Evolutionary conservation across 2,329 filamentous ascomycete genomes (phyloP), one percentile per base, ranked within the genome.

Genomic region (Clonostachys rhizophaga): DNA sequence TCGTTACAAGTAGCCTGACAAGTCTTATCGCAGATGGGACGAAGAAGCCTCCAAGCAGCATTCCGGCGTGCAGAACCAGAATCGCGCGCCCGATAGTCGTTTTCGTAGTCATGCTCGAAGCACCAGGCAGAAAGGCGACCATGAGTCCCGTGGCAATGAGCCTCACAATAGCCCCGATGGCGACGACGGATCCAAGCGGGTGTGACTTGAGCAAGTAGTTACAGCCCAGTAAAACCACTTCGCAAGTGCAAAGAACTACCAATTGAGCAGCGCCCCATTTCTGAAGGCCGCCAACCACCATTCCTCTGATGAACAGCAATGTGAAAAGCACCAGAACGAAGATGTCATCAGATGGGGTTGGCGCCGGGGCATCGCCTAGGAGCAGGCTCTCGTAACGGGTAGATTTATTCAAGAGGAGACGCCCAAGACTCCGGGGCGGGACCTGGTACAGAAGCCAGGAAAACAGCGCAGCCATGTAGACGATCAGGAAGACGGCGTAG

Each of bases 61-160:
- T 69, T 6, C 88, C 65, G 3, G 73, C 80, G 59, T 89, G 86
- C 5, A 88, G 68, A 2, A 83, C 60, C 16, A 90, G 68, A 37
- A 88, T 82, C 13, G 79, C 69, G 57, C 89, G 89, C 9, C 84
- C 86, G 40, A 89, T 78, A 76, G 81, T 87, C 14, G 84, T 83
- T 54, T 81, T 83, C 1, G 79, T 66, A 3, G 74, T 66, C 52
- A 83, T 72, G 3, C 78, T 79, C 2, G 83, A 81, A 18, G 87
- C 73, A 51, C 86, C 86, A 0, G 83, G 73, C 18, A 74, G 70
- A 46, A 83, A 69, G 11, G 78, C 63, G 13, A 80, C 62, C 36
- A 63, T 55, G 33, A 63, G 50, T 10, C 50, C 14, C 30, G 57
- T 33, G 2, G 78, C 81, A 40, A 79, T 62, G 12, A 87, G 75